phyloP scores from a whole-genome alignment of 2,329 filamentous ascomycete genomes.

The Fusarium luffae region DNA sequence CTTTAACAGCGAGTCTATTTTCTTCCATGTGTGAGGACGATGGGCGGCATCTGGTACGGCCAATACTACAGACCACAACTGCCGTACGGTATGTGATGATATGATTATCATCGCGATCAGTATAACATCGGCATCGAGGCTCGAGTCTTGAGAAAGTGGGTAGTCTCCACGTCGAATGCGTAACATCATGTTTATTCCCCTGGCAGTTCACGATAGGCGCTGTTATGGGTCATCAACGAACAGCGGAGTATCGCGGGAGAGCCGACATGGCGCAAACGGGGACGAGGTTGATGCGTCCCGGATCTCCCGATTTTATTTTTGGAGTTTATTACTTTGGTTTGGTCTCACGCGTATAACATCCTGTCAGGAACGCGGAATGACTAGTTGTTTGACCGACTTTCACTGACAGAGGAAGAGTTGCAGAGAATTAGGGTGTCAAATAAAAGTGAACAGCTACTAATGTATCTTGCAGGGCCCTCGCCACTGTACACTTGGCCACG shows the following conservation, averaged over 20 bases:
- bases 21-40: constrained; percentile 2
- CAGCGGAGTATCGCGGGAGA: constrained; percentile 25
- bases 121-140: constrained; percentile 8
- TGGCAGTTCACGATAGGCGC: constrained; percentile 13
- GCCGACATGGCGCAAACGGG: constrained; percentile 5
- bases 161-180: constrained; percentile 32
- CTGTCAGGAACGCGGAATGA: neutral
- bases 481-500: constrained; percentile 36
- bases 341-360: neutral
- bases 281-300: constrained; percentile 9
- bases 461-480: constrained; percentile 2
- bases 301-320: neutral
- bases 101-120: constrained; percentile 16
- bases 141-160: constrained; percentile 7
- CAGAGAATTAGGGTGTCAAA: neutral
- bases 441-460: neutral
- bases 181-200: constrained; percentile 29
- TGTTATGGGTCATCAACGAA: constrained; percentile 20
- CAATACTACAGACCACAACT: neutral
- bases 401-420: neutral
- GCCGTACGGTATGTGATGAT: constrained; percentile 3
- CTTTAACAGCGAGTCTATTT: constrained; percentile 3
- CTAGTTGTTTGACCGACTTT: neutral
- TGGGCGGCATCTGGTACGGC: neutral
- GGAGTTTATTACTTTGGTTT: neutral